These are phyloP conservation scores for Nigrospora sphaerica DNA, from an alignment of 2,329 filamentous ascomycete genomes.

Conservation along the genomic window DNA sequence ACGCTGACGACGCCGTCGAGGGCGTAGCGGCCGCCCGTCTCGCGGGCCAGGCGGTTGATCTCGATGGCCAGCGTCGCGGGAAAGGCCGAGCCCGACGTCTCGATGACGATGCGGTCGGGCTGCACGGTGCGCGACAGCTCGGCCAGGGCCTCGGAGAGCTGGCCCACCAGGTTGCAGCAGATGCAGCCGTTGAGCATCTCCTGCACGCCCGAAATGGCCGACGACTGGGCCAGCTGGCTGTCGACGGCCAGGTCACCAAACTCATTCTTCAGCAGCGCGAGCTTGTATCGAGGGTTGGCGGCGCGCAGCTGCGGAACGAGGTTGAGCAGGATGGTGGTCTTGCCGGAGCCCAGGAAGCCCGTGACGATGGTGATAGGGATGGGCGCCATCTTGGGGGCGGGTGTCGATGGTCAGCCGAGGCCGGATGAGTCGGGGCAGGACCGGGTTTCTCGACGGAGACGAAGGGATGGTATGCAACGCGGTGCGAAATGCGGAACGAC, in stretches of 20 bases:
- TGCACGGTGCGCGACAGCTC: conserved; percentile 49
- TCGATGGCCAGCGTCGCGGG: conserved; percentile 88
- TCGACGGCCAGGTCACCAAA: conserved; percentile 94
- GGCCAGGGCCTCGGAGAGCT: conserved; percentile 71
- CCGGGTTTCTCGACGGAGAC: too few species aligned
- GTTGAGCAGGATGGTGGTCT: conserved; percentile 92
- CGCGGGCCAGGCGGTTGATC: conserved; percentile 70
- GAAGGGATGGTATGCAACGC: too few species aligned
- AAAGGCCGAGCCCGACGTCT: conserved; percentile 84
- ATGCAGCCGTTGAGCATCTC: conserved; percentile 97
- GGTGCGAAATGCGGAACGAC: too few species aligned
- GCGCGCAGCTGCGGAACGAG: conserved; percentile 82
- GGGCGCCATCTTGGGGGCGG: conserved; percentile 43
- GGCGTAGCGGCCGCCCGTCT: conserved; percentile 59
- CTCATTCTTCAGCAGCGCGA: conserved; percentile 96
- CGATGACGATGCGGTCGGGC: conserved; percentile 86
- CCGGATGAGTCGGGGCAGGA: too few species aligned
- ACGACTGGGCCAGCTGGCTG: conserved; percentile 78
- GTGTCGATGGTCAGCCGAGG: too few species aligned
- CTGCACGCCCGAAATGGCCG: conserved; percentile 79
- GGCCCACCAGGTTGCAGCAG: conserved; percentile 96
- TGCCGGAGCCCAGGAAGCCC: conserved; percentile 91
- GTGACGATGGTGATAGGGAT: conserved; percentile 94
- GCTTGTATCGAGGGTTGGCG: conserved; percentile 67
- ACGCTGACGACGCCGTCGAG: conserved; percentile 86